phyloP scores from a whole-genome alignment of 139 green algal genomes.

The Edaphochlamys debaryana region DNA sequence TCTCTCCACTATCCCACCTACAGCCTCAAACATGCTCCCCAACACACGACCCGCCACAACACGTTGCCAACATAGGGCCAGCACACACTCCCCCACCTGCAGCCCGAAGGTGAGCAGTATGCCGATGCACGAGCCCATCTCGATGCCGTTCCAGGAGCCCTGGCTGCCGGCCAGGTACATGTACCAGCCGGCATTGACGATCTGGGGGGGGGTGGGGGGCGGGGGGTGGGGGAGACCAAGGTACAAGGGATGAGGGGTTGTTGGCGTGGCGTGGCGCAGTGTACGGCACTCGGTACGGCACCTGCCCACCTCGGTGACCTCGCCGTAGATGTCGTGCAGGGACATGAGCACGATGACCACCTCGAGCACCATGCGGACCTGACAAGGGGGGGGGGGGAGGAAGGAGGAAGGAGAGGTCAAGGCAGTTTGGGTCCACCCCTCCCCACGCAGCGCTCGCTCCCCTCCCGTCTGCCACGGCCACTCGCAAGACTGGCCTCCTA shows the following conservation, averaged over 20 bases:
- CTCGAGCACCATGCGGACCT: not conserved
- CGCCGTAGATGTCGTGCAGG: not conserved
- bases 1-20: no score
- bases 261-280: no score
- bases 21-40: no score
- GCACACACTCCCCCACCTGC: not conserved
- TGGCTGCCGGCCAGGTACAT: slow-evolving; percentile 25
- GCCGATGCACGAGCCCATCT: slow-evolving; percentile 12
- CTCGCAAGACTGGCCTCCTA: no score
- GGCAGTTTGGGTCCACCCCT: no score
- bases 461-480: no score
- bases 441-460: no score
- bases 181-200: slow-evolving; percentile 17
- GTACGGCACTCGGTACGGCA: no score
- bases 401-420: not conserved
- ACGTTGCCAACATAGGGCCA: no score
- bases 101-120: slow-evolving; percentile 24
- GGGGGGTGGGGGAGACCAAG: no score
- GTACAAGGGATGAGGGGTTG: no score
- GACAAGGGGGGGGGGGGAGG: not conserved
- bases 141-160: slow-evolving; percentile 15
- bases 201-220: not conserved
- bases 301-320: not conserved
- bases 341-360: not conserved
- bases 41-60: no score